These are phyloP conservation scores for Lagenidium giganteum DNA, from an alignment of 352 stramenopile genomes.

Conservation along the genomic window DNA sequence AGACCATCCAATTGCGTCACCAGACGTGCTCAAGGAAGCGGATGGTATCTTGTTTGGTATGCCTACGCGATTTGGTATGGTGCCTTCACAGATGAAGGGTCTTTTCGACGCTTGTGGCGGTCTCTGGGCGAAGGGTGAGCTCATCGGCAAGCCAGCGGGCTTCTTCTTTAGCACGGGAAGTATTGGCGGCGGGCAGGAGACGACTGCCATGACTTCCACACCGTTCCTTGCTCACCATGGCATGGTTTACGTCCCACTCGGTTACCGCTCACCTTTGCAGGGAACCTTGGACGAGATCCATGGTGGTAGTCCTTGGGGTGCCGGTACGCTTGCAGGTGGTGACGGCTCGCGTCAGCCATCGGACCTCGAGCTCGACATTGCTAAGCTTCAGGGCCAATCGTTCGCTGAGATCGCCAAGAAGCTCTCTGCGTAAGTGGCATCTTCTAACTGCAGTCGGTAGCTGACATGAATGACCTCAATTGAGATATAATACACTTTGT, in stretches of 20 bases:
- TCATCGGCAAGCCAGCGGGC: conserved; percentile 57
- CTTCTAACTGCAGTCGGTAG: too few relatives aligned
- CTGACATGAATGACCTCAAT: too few relatives aligned
- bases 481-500: too few relatives aligned
- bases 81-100: conserved; percentile 63
- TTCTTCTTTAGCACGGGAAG: conserved; percentile 60
- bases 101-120: conserved; percentile 63
- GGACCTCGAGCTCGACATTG: conserved; percentile 50
- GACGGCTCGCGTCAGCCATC: conserved; percentile 55
- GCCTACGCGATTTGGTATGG: conserved; percentile 56
- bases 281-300: conserved; percentile 34
- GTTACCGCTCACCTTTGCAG: conserved; percentile 21
- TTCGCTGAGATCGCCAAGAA: conserved; percentile 42
- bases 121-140: conserved; percentile 46
- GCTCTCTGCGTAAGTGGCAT: too few relatives aligned
- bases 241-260: conserved; percentile 72
- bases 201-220: conserved; percentile 43
- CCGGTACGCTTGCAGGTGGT: conserved; percentile 44
- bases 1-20: conserved; percentile 31
- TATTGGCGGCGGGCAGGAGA: conserved; percentile 66
- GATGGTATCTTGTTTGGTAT: conserved; percentile 80
- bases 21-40: conserved; percentile 34
- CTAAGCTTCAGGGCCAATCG: conserved; percentile 42
- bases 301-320: conserved; percentile 40
- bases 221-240: conserved; percentile 68